Evolutionary conservation across 805 yeast genomes (phyloP), one percentile per base, ranked within the genome.

Genomic region (Clavispora fructus): DNA sequence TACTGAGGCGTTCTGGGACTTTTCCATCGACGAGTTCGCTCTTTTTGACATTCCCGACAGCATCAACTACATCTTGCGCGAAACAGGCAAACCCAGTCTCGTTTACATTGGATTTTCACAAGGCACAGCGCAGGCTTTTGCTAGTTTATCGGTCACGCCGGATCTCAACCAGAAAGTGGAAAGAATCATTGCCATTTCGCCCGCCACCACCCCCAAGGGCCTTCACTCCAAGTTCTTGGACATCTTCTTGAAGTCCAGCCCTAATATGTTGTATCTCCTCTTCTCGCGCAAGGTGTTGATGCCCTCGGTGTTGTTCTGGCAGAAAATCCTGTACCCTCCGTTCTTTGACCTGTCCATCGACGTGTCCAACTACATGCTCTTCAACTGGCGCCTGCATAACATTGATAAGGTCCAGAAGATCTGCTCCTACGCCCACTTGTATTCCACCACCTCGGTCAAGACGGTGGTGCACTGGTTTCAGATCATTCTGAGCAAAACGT

Each of bases 41-140:
- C 69, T 87, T 50, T 87, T 80, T 60, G 98, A 91, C 63, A 88
- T 92, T 38, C 97, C 97, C 2, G 81, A 85, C 59, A 75, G 88
- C 5, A 80, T 92, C 30, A 83, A 86, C 57, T 87, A 85, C 63
- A 79, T 92, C 13, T 64, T 91, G 47, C 61, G 71, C 2, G 62
- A 67, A 28, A 80, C 90, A 1, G 46, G 53, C 4, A 46, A 40
- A 13, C 35, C 46, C 8, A 62, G 70, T 46, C 64, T 91, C 32
- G 77, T 82, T 0, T 91, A 89, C 59, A 76, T 92, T 52, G 98
- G 97, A 1, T 92, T 92, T 59, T 82, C 91, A 25, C 98, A 91
- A 63, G 98, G 98, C 17, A 82, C 95, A 0, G 95, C 97, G 1
- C 97, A 92, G 64, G 89, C 89, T 37, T 83, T 91, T 63, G 97